These are phyloP conservation scores for Sicyos edulis DNA, from an alignment of 306 rosid species.

Conservation along the genomic window DNA sequence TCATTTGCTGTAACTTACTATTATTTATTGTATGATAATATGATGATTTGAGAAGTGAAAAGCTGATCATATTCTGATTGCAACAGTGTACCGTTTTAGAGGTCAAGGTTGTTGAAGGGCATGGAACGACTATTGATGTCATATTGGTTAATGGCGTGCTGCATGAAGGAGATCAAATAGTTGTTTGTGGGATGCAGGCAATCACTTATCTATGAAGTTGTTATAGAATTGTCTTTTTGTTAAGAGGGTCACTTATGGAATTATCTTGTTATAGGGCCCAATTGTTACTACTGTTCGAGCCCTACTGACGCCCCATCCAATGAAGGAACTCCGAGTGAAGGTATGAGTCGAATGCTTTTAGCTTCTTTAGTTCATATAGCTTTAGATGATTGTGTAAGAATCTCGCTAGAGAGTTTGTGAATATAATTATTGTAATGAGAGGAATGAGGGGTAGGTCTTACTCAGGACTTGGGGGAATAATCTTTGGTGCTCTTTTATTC, in stretches of 20 bases:
- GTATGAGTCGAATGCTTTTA: conserved; percentile 24
- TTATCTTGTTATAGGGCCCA: conserved; percentile 53
- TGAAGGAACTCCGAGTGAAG: conserved; percentile 97
- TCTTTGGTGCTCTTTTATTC: too few species aligned
- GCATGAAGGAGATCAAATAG: conserved; percentile 98
- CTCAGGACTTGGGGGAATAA: too few species aligned
- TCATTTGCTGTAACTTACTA: conserved; percentile 20
- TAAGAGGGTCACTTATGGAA: conserved; percentile 4
- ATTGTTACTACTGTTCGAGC: conserved; percentile 88
- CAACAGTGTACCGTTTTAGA: conserved; percentile 92
- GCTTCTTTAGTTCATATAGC: neutral
- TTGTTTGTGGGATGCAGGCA: conserved; percentile 95
- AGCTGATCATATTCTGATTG: conserved; percentile 30
- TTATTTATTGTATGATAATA: conserved; percentile 20
- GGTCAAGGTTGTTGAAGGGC: conserved; percentile 95
- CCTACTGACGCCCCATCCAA: conserved; percentile 89
- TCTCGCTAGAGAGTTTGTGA: too few species aligned
- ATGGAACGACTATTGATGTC: conserved; percentile 96
- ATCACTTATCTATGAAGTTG: conserved; percentile 22
- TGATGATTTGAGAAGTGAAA: conserved; percentile 20
- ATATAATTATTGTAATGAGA: too few species aligned
- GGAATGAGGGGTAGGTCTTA: too few species aligned
- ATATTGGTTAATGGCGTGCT: conserved; percentile 91
- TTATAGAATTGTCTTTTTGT: neutral
- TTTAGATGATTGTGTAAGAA: neutral